Base-by-base conservation (phyloP, 495 filamentous ascomycete species). In the Entonaema liquescens region DNA sequence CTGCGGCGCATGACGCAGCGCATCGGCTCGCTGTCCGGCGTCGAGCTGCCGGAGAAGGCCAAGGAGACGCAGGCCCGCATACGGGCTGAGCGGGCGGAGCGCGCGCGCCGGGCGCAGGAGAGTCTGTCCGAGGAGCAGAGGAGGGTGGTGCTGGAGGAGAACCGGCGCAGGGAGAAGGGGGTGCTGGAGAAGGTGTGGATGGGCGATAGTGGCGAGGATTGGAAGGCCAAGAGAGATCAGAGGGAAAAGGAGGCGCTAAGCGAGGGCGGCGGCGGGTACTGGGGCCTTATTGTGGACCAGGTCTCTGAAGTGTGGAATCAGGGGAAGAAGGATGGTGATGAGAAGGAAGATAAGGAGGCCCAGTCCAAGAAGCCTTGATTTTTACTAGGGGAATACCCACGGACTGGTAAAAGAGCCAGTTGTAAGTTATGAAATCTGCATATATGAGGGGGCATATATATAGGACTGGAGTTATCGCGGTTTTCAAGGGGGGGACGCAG, bases 281-380 rank as follows among this genome's bases (percentile, higher is more conserved):
- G 87, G 15, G 89, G 88, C 73, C 80, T 97, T 79, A 97, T 97
- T 68, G 84, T 86, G 79, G 91, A 94, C 71, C 91, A 95, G 85
- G 86, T 97, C 44, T 89, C 85, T 84, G 93, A 97, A 79, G 94
- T 94, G 44, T 92, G 86, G 88, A 89, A 21, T 29, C 53, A 56
- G 29, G 28, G 84, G 15, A 78, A 70, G 60, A 56, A 65, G 40
- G 52, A 80, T 19, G 57, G 49, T 4, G 50, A 79, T 1, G 68
- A 29, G 11, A 71, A 72, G 60, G 61, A 52, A 44, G 73, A 64
- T 57, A 78, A 79, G 60, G 72, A 76, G 28, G 76, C 62, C 25
- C 71, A 75, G 49, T 56, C 49, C 64, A 72, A 77, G 44, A 68
- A 70, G 64, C 52, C 58, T 53, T 70, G 57, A 74, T 60, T 35